A percentile compares a stretch with the other conserved stretches of the same genome.
phyloP scores from a whole-genome alignment of 352 stramenopile genomes.

The Globisporangium heterothallicum region DNA sequence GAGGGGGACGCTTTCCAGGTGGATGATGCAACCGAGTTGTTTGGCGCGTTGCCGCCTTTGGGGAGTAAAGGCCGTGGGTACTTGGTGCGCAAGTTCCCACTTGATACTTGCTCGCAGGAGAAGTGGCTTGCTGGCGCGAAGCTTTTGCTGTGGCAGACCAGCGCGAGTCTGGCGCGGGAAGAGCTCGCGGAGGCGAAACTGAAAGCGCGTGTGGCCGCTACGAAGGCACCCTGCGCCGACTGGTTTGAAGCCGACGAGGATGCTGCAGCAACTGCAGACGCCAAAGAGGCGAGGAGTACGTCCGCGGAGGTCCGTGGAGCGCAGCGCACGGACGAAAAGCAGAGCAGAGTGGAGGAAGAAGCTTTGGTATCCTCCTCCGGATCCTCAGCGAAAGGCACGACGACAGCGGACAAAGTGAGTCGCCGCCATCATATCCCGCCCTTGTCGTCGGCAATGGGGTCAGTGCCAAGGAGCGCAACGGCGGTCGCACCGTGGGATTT shows the following conservation, averaged over 20 bases:
- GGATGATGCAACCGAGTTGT: conserved; percentile 35
- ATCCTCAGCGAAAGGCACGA: background rate
- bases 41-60: conserved; percentile 34
- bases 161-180: conserved; percentile 42
- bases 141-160: conserved; percentile 58
- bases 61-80: conserved; percentile 49
- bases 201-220: conserved; percentile 1
- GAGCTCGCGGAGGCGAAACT: conserved; percentile 25
- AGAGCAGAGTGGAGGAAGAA: background rate
- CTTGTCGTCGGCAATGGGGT: conserved; percentile 2
- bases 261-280: background rate
- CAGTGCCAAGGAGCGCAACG: background rate
- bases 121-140: conserved; percentile 46
- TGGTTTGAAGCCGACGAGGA: conserved; percentile 25
- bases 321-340: background rate
- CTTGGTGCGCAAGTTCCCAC: conserved; percentile 41
- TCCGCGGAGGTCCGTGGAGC: background rate
- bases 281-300: background rate
- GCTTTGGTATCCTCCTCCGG: no score
- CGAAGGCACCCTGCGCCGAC: conserved; percentile 20
- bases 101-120: background rate
- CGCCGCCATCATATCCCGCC: conserved; percentile 7
- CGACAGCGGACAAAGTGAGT: conserved; percentile 3
- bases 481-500: conserved; percentile 7
- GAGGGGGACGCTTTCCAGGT: conserved; percentile 17